Evolutionary conservation across 2,329 filamentous ascomycete species (phyloP), one percentile per base, ranked within the genome.

Genomic region (Arthroderma sp.): DNA sequence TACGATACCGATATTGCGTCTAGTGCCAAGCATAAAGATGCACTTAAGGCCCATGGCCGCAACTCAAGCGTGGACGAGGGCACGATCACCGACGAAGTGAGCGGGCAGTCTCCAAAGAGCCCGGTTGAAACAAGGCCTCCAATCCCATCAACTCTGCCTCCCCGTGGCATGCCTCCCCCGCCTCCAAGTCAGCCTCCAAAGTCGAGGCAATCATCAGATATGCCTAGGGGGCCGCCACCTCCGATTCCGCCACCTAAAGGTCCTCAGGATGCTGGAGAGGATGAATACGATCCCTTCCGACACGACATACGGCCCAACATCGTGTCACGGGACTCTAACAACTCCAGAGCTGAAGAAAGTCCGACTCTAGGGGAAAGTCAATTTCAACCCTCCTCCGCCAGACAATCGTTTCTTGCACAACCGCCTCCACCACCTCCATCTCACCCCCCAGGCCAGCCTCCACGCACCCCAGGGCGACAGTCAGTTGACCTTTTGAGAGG

Each of bases 1-100:
- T 96, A 96, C 60, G 91, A 96, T 55, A 96, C 91, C 5, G 91
- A 96, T 60, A 96, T 96, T 58, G 88, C 83, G 1, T 86, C 88
- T n/a, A 82, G 86, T 6, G 86, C 78, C n/a, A 86, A 84, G 45
- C 86, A 94, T 63, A 95, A 94, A 64, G 89, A 94, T 66, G 88
- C 89, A 1, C 65, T 96, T 49, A 94, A 89, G 62, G 70, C 85
- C 6, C 86, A 94, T 61, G 77, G 74, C 5, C 77, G 82, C 44
- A 85, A 89, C 38, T 77, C 82, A 5, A 93, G 84, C 58, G 59
- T 83, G 44, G 86, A 93, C 50, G 80, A 83, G 46, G 75, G 70
- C 36, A 75, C 75, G 3, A 67, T 66, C 22, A 70, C 70, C 15
- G 75, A 77, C 49, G 74, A 78, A 40, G 61, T 65, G 33, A 66